Percentiles rank a stretch among this genome's conserved stretches.
Evolutionary conservation across 2,329 filamentous ascomycete species (phyloP).

Genomic region (Apiospora phragmitis): DNA sequence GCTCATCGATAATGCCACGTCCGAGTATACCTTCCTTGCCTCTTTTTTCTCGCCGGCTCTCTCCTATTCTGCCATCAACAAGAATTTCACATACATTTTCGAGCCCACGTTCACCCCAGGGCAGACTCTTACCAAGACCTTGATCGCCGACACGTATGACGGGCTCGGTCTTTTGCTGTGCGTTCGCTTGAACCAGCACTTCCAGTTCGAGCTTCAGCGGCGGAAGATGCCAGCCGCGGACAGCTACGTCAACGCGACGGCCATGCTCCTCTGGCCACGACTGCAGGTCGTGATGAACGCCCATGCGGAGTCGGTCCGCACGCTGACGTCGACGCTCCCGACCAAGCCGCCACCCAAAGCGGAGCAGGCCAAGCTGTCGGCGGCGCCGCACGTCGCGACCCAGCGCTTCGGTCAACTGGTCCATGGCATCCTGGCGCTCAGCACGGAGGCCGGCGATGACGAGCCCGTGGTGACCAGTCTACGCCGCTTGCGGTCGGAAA

Average conservation of each 20-base stretch:
- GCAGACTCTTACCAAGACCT: constrained; percentile 70
- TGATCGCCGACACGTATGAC: constrained; percentile 78
- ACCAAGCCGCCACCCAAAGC: constrained; percentile 45
- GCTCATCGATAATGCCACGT: constrained; percentile 87
- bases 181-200: constrained; percentile 89
- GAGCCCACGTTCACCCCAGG: constrained; percentile 87
- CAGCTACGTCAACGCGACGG: constrained; percentile 89
- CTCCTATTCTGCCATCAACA: constrained; percentile 74
- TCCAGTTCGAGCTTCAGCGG: constrained; percentile 90
- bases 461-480: constrained; percentile 87
- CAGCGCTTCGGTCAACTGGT: constrained; percentile 95
- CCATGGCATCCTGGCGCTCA: constrained; percentile 80
- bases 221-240: constrained; percentile 88
- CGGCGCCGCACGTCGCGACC: constrained; percentile 87
- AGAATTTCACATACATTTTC: constrained; percentile 85
- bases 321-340: constrained; percentile 54
- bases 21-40: constrained; percentile 92
- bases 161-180: constrained; percentile 86
- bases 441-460: constrained; percentile 88
- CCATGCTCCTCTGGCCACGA: constrained; percentile 94
- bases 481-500: constrained; percentile 73
- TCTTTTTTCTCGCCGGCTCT: constrained; percentile 83
- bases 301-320: constrained; percentile 84
- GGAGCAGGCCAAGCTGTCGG: constrained; percentile 63
- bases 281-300: constrained; percentile 93